These are phyloP conservation scores for Trichoderma semiorbis DNA, from an alignment of 2,329 filamentous ascomycete species.

Conservation along the genomic window DNA sequence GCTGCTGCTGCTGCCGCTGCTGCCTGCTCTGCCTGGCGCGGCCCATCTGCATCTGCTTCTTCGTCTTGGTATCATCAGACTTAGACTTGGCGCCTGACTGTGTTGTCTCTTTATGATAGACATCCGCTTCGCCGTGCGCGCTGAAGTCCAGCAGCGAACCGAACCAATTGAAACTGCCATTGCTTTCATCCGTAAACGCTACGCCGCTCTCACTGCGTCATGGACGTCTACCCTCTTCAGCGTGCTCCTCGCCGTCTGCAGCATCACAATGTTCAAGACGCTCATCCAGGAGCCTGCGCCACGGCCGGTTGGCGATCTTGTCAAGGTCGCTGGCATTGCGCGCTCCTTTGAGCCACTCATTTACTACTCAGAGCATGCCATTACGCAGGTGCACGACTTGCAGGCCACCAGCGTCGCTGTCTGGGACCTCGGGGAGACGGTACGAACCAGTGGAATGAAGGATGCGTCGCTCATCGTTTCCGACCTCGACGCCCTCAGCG, in stretches of 20 bases:
- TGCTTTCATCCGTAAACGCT: constrained; percentile 57
- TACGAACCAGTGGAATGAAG: constrained; percentile 85
- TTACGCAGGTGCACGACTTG: constrained; percentile 79
- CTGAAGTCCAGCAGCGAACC: constrained; percentile 82
- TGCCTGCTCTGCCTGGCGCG: background rate
- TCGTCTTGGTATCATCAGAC: background rate
- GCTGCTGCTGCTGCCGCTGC: background rate
- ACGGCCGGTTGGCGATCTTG: constrained; percentile 58
- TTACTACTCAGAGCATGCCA: constrained; percentile 88
- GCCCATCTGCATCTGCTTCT: background rate
- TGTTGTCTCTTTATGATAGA: constrained; percentile 47
- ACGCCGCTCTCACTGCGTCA: constrained; percentile 62
- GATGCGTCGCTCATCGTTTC: constrained; percentile 81
- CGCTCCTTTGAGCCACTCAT: constrained; percentile 92
- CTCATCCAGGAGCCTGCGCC: constrained; percentile 64
- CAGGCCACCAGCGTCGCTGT: constrained; percentile 91
- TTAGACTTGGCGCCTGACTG: constrained; percentile 2
- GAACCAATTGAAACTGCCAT: constrained; percentile 77
- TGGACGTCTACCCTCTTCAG: constrained; percentile 65
- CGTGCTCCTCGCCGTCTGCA: constrained; percentile 58
- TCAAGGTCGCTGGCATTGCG: constrained; percentile 85
- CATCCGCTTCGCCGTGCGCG: constrained; percentile 81
- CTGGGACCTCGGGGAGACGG: constrained; percentile 90
- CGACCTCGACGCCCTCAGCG: constrained; percentile 80
- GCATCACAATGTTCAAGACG: constrained; percentile 61